Evolutionary conservation across 345 rosid species (phyloP), one percentile per base, ranked within the genome.

Genomic region (Lumnitzera racemosa): DNA sequence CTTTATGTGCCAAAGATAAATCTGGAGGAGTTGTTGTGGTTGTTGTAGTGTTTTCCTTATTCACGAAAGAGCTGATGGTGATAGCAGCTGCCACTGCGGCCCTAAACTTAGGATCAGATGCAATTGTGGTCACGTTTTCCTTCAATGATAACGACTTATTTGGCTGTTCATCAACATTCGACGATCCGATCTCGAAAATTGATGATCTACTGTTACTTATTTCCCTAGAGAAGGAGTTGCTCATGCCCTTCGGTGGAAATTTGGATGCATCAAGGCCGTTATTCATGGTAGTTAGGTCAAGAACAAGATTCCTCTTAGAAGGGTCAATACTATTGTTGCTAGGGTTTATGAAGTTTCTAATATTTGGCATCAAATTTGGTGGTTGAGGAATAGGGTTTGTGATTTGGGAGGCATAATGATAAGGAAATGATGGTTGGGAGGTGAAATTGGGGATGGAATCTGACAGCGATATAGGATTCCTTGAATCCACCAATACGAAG

Each of bases 81-180:
- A 79, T 68, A 17, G 82, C 81, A 41, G 86, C 82, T 47, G 81
- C 86, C 36, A 75, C 81, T 29, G 86, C 81, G 61, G 69, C 77
- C 76, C 78, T 79, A 70, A 81, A 84, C 60, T 81, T 75, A 12
- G 82, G 84, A 74, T 84, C 83, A 14, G 77, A 73, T 27, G 83
- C 78, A n/a, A 77, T 72, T 24, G 78, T 63, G 13, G 59, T 75
- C 7, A 72, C 74, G 24, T 67, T 77, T 17, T 61, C 74, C 12
- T 53, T 53, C 63, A 13, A 20, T 36, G 43, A 4, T 36, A 36
- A 9, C 4, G 43, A 36, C 43, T 5, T 36, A 9, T 36, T 36
- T 36, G 43, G 43, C 10, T 36, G 43, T 6, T 36, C 43, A 36
- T 36, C 43, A 9, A 36, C 43, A 36, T 36, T 36, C 0, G 64